Evolutionary conservation across 805 yeast species (phyloP), one percentile per base, ranked within the genome.

Genomic region (Kluyveromyces lactis): DNA sequence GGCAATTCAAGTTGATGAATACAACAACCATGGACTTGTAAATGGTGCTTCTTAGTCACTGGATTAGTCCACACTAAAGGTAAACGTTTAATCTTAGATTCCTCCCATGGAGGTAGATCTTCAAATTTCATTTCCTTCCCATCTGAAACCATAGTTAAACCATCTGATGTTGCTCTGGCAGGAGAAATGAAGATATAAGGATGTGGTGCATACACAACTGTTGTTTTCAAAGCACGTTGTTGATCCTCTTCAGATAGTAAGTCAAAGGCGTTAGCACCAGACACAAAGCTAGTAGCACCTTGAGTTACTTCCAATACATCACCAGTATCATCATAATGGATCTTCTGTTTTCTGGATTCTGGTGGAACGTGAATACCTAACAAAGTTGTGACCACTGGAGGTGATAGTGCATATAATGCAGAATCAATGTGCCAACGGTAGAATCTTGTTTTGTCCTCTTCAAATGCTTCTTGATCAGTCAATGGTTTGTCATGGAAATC

Each of bases 401-500:
- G 95, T 12, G 89, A 76, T 50, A 86, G 71, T 27, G 76, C 95
- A 53, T 86, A 86, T 30, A 86, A 70, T 4, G 95, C 95, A 27
- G 92, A 80, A 62, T 86, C 95, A 48, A 86, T 85, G 63, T 86
- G 95, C 95, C 95, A 86, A 64, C 95, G 75, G 72, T 86, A 86
- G 60, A 79, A 86, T 51, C 94, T 72, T 2, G 95, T 86, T 59
- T 74, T 73, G 38, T 79, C 75, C 18, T 73, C 54, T 6, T 67
- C 65, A 27, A 68, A 73, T 46, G 81, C 73, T 48, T 86, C 76
- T 33, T 77, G 79, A n/a, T 73, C 71, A 13, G 79, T 66, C 45
- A 86, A 69, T 1, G 77, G 70, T 11, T 70, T 63, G 49, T 79
- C 79, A 64, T 86, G 95, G 73, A 86, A 86, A 1, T 80, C 71